Evolutionary conservation across 805 yeast genomes (phyloP), one percentile per base, ranked within the genome.

Genomic region (Zygoascus ofunaensis): DNA sequence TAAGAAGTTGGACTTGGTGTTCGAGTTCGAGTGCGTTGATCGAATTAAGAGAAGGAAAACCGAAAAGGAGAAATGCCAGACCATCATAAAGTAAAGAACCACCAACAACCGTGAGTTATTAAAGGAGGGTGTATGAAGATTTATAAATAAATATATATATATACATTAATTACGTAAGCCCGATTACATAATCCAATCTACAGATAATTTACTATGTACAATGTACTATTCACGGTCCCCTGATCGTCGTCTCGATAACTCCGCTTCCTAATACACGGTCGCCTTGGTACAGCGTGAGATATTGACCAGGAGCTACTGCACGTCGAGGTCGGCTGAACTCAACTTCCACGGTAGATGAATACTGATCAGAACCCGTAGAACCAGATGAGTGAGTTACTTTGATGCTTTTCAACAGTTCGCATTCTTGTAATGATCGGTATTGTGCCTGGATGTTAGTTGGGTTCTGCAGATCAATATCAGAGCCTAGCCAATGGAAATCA

Each of bases 221-320:
- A 18, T 17, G 8, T 8, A n/a, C 8, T 33, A 33, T 33, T 33
- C n/a, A 38, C 26, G 15, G 17, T 18, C 19, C 15, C 32, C 36
- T 35, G 19, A 4, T 15, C 28, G 26, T 37, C 23, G 17, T 8
- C 39, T 41, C 48, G 34, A 55, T 55, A 17, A 51, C 43, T 3
- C 59, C 59, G 35, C 59, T 54, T 2, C 95, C 97, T 8, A 89
- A 55, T 0, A 90, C 80, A 43, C 76, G 63, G 39, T 79, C 80
- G 1, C 72, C 75, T 34, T 73, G 63, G 60, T 89, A 92, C 4
- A 90, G 58, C 0, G 84, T 94, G 15, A 87, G 63, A 52, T 76
- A 80, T 60, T 90, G 98, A 0, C 97, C 98, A 0, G 89, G 85
- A 0, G 96, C 89, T 57, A 92, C 76, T 0, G 95, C 96, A 40